Evolutionary conservation across 257 asterid genomes (phyloP).

Genomic region (Solanum dulcamara): DNA sequence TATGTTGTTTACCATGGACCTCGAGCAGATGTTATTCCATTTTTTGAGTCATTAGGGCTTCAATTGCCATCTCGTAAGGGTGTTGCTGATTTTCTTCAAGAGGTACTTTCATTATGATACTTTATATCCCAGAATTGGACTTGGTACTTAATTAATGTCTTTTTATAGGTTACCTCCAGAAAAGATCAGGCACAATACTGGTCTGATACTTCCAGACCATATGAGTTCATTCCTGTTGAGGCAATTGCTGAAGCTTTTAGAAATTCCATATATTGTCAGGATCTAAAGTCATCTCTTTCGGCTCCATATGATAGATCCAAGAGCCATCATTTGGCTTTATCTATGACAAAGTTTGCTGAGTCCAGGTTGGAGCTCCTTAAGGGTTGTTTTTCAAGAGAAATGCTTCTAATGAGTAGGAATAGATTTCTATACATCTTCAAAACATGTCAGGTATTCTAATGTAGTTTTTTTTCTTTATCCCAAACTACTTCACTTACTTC

Average conservation of each 20-base stretch:
- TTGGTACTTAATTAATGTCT: background rate
- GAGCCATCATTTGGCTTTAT: constrained; percentile 50
- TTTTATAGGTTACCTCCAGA: constrained; percentile 56
- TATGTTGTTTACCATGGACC: constrained; percentile 75
- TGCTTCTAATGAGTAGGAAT: constrained; percentile 64
- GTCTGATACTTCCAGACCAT: constrained; percentile 58
- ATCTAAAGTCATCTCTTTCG: constrained; percentile 31
- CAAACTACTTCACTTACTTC: background rate
- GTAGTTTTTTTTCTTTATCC: background rate
- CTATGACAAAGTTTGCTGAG: constrained; percentile 45
- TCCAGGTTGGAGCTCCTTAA: constrained; percentile 57
- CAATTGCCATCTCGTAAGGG: constrained; percentile 83
- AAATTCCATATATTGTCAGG: constrained; percentile 44
- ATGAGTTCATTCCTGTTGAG: constrained; percentile 57
- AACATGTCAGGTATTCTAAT: constrained; percentile 60
- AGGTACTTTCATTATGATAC: constrained; percentile 25
- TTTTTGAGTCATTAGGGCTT: constrained; percentile 77
- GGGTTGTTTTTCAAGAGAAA: constrained; percentile 67
- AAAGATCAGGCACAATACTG: constrained; percentile 88
- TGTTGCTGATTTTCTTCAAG: constrained; percentile 83
- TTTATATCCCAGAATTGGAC: background rate
- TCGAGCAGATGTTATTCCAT: constrained; percentile 44
- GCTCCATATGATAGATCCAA: constrained; percentile 53
- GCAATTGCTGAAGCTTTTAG: constrained; percentile 62
- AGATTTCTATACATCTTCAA: constrained; percentile 58